Evolutionary conservation across 768 basidiomycete genomes (phyloP).

Genomic region (Termitomyces heimii): DNA sequence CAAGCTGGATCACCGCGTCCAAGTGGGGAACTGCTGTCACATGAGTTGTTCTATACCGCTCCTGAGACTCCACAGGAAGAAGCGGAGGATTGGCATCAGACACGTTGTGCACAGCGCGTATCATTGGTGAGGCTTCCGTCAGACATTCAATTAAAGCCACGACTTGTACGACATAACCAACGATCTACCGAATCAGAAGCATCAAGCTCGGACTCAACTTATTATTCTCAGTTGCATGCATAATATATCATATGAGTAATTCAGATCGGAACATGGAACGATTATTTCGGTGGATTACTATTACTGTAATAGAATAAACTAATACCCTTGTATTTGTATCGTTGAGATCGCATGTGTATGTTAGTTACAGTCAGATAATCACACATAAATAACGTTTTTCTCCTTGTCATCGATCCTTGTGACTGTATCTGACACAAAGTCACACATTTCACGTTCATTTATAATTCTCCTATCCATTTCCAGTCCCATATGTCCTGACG

Average conservation of each 20-base stretch:
- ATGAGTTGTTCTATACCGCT: conserved; percentile 41
- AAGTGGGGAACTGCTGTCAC: conserved; percentile 19
- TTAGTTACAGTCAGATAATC: neutral
- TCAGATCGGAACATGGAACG: neutral
- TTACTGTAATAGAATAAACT: neutral
- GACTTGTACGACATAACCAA: conserved; percentile 18
- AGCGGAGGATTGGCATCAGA: conserved; percentile 88
- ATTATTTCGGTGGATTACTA: neutral
- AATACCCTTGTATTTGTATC: conserved; percentile 1
- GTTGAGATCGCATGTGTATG: neutral
- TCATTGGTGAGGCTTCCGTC: conserved; percentile 75
- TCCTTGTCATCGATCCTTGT: neutral
- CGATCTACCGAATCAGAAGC: neutral
- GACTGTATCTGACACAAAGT: neutral
- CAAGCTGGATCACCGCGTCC: conserved; percentile 10
- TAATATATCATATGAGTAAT: conserved; percentile 8
- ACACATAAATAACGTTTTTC: neutral
- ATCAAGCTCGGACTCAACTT: neutral
- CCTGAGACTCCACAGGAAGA: conserved; percentile 52
- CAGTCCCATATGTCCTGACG: neutral
- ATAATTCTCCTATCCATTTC: neutral
- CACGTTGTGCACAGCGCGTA: conserved; percentile 79
- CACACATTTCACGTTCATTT: too few species aligned
- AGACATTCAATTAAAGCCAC: conserved; percentile 28
- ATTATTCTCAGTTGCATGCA: neutral